Conservation (phyloP, 352 stramenopile genomes). For the Globisporangium ultimum region DNA sequence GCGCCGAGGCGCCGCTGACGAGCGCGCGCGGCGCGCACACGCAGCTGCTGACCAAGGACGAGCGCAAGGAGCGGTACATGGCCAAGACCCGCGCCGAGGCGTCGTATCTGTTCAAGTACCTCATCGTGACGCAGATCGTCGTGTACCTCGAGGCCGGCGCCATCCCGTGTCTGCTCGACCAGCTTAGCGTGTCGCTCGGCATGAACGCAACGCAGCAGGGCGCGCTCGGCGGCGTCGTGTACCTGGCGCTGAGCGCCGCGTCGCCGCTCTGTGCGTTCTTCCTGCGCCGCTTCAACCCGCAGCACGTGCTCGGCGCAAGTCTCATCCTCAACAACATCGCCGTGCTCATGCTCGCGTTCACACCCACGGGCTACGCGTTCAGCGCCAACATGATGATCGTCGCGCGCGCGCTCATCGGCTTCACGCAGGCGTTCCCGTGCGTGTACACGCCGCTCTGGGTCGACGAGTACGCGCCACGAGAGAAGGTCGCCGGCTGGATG, state of each 20-base stretch:
- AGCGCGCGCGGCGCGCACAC: conserved; percentile 4
- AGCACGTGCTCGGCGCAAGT: conserved; percentile 60
- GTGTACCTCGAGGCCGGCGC: conserved; percentile 81
- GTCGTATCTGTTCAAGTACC: conserved; percentile 84
- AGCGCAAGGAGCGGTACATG: conserved; percentile 70
- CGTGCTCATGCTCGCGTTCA: conserved; percentile 68
- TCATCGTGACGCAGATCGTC: conserved; percentile 80
- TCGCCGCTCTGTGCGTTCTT: conserved; percentile 78
- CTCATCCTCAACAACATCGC: conserved; percentile 78
- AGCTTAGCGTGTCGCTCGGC: conserved; percentile 66
- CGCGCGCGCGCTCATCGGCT: conserved; percentile 65
- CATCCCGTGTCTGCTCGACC: conserved; percentile 78
- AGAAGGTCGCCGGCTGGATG: conserved; percentile 81
- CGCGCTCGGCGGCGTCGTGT: conserved; percentile 74
- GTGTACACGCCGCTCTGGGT: conserved; percentile 86
- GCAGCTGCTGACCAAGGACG: conserved; percentile 37
- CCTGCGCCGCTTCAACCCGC: conserved; percentile 65
- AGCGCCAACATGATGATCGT: conserved; percentile 74
- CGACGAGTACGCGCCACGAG: conserved; percentile 74
- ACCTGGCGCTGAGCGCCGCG: conserved; percentile 67
- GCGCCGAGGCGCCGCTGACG: neutral
- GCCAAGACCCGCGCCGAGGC: conserved; percentile 66
- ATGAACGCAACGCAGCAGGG: conserved; percentile 76
- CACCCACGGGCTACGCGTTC: conserved; percentile 61
- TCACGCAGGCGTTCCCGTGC: conserved; percentile 81